Conservation (phyloP, 768 basidiomycete species). For the Hortiboletus campestris region DNA sequence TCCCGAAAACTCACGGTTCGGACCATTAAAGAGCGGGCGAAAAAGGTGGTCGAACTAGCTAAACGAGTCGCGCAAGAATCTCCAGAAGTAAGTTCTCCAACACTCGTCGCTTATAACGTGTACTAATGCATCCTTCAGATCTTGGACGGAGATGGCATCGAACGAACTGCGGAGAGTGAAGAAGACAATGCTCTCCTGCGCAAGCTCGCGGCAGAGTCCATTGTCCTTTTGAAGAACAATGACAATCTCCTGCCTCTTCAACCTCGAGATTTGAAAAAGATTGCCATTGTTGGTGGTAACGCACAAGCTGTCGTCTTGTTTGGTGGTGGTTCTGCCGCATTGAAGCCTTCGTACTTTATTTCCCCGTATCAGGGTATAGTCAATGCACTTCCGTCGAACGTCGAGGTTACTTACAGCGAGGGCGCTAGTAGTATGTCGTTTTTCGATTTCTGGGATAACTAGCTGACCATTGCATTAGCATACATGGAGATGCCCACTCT, state of each 20-base stretch:
- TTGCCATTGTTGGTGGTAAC: slow-evolving; percentile 72
- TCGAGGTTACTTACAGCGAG: slow-evolving; percentile 63
- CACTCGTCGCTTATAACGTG: not conserved
- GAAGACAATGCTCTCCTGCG: slow-evolving; percentile 65
- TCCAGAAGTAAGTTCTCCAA: slow-evolving; percentile 50
- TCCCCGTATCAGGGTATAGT: slow-evolving; percentile 77
- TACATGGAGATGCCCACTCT: slow-evolving; percentile 65
- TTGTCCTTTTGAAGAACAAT: slow-evolving; percentile 77
- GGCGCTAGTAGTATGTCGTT: slow-evolving; percentile 58
- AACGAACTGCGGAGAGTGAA: slow-evolving; percentile 59
- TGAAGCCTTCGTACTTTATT: slow-evolving; percentile 74
- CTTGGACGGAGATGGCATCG: slow-evolving; percentile 67
- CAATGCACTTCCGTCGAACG: slow-evolving; percentile 46
- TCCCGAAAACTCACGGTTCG: slow-evolving; percentile 65
- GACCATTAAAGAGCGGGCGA: slow-evolving; percentile 64
- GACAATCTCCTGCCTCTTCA: slow-evolving; percentile 35
- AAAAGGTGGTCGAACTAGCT: slow-evolving; percentile 63
- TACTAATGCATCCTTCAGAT: slow-evolving; percentile 39
- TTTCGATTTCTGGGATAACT: not conserved
- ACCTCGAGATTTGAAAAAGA: slow-evolving; percentile 54
- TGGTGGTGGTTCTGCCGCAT: slow-evolving; percentile 69
- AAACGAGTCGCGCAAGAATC: slow-evolving; percentile 66
- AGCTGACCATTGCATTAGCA: slow-evolving; percentile 37
- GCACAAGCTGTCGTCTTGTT: slow-evolving; percentile 64
- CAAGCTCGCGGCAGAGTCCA: slow-evolving; percentile 62